Base-by-base conservation (phyloP, 139 green algal genomes). In the Coccomyxa sp. region DNA sequence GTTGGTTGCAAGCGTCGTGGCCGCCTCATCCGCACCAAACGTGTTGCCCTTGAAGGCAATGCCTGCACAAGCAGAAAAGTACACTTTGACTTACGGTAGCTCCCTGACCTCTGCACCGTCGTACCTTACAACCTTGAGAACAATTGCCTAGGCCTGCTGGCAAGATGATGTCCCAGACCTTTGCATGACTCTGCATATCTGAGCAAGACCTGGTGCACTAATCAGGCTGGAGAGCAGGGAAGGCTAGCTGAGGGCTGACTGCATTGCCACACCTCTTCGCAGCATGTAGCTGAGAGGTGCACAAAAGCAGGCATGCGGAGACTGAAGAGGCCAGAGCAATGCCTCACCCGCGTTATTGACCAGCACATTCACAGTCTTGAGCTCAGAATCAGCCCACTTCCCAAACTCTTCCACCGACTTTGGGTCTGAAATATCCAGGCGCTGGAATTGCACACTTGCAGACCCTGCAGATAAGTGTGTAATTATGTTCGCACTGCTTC, bases 11-110 rank as follows among this genome's bases (percentile, higher is more conserved):
- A 94, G 44, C 0, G 89, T 93, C 8, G 44, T 36, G 2, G 72
- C 18, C 0, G 86, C 86, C 78, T 95, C 91, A 2, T 90, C 83
- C 0, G 87, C 79, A 0, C 91, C 91, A 80, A 93, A 95, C 0
- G 36, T 79, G 82, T 88, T 85, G 39, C 90, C 89, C 79, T 95
- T 93, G 86, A 88, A 93, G 0, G 91, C 91, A 36, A 94, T 85
- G 31, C 88, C 90, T 89, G 82, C 36, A 70, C 2, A 29, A 29
- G 44, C 12, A 12, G 58, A 12, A 12, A 8, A 70, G 58, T 8
- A 8, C 31, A 12, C 22, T 8, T 10, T 70, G 16, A 34, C 16
- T 22, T 10, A 70, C 14, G 10, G 22, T 22, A 70, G 58, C 58
- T 70, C 16, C 22, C 8, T 70, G 14, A 8, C 10, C 27, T 35